Evolutionary conservation across 2,329 filamentous ascomycete species (phyloP).

Genomic region (Aspergillus aculeatus): DNA sequence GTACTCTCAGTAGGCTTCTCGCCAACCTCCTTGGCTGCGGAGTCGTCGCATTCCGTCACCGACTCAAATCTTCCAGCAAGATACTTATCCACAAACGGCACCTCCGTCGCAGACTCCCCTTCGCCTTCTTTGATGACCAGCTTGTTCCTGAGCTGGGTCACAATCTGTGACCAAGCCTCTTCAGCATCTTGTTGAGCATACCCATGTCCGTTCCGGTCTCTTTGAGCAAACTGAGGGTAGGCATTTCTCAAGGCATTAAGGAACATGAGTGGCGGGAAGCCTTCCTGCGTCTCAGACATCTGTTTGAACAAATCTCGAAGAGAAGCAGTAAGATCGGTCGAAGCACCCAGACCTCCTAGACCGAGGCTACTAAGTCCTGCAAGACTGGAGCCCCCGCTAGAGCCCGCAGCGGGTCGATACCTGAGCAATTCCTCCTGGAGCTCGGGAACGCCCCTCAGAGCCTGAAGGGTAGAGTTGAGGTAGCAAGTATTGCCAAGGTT

Average conservation of each 20-base stretch:
- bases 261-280: slow-evolving; percentile 81
- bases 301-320: slow-evolving; percentile 81
- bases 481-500: slow-evolving; percentile 99
- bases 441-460: slow-evolving; percentile 83
- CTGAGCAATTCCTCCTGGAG: slow-evolving; percentile 73
- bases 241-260: slow-evolving; percentile 73
- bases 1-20: slow-evolving; percentile 67
- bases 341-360: slow-evolving; percentile 57
- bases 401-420: slow-evolving; percentile 51
- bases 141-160: slow-evolving; percentile 77
- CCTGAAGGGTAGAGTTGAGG: slow-evolving; percentile 95
- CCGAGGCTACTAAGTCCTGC: slow-evolving; percentile 54
- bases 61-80: slow-evolving; percentile 80
- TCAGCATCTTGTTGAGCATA: slow-evolving; percentile 99
- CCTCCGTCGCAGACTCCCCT: slow-evolving; percentile 48
- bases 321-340: slow-evolving; percentile 71
- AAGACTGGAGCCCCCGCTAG: slow-evolving; percentile 33
- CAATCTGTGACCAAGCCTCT: slow-evolving; percentile 95
- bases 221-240: slow-evolving; percentile 93
- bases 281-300: slow-evolving; percentile 85
- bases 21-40: slow-evolving; percentile 69
- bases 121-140: slow-evolving; percentile 62
- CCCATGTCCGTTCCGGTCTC: slow-evolving; percentile 74
- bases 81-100: slow-evolving; percentile 85
- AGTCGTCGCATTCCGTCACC: slow-evolving; percentile 78